Conservation (phyloP, 306 rosid genomes). For the Clitoria ternatea region DNA sequence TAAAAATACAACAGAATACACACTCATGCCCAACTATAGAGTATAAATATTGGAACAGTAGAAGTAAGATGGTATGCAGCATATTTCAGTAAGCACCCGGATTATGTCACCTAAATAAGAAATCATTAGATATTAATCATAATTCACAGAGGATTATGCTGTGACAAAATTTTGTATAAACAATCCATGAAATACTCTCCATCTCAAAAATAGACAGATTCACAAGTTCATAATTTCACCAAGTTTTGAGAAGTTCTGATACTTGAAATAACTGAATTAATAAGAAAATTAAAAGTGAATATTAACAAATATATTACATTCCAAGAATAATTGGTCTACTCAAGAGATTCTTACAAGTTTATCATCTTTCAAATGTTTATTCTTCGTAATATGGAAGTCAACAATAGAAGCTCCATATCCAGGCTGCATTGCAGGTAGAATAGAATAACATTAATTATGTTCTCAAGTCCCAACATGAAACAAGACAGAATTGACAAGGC, state of each 20-base stretch:
- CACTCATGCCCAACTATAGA: not conserved
- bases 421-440: constrained; percentile 51
- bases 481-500: constrained; percentile 12
- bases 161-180: not conserved
- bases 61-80: not conserved
- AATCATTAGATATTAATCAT: not conserved
- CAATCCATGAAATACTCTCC: constrained; percentile 3
- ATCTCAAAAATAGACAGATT: not conserved
- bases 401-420: constrained; percentile 65
- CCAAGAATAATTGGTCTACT: not conserved
- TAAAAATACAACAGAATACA: not conserved
- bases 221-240: not conserved
- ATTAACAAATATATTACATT: not conserved
- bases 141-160: not conserved
- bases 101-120: not conserved
- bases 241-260: not conserved
- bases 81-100: not conserved
- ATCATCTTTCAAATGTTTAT: constrained; percentile 39
- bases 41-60: not conserved
- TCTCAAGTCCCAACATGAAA: not conserved
- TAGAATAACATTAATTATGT: constrained; percentile 16
- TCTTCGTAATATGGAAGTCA: constrained; percentile 71
- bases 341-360: constrained; percentile 67
- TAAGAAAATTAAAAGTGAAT: not conserved
- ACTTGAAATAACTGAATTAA: not conserved